Percentiles rank a stretch among this genome's conserved stretches.
These are phyloP conservation scores for Eucalyptus rudis DNA, from an alignment of 345 rosid genomes.

Conservation along the genomic window DNA sequence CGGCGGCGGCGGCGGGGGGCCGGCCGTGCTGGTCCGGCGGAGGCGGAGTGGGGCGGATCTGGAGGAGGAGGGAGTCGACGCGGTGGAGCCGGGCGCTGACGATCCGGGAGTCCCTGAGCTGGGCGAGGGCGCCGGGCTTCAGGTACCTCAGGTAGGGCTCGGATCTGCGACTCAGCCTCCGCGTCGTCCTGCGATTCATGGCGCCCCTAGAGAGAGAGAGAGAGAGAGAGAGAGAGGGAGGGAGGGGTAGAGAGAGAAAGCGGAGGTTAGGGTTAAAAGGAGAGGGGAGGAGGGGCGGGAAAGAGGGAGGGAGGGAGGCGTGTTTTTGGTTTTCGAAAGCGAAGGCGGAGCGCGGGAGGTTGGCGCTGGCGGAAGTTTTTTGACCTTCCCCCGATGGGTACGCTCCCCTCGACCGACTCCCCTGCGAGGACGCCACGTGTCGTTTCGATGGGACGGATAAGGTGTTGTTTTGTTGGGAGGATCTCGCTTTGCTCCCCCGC, in stretches of 20 bases:
- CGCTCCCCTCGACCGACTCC: background rate
- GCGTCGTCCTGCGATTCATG: background rate
- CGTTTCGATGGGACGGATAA: background rate
- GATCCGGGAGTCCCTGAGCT: constrained; percentile 34
- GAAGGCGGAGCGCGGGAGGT: background rate
- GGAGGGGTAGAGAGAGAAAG: background rate
- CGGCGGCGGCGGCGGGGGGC: background rate
- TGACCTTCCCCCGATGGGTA: background rate
- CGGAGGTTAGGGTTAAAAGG: background rate
- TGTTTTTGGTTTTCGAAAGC: background rate
- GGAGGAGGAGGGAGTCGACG: background rate
- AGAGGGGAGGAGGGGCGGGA: background rate
- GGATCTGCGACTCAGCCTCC: background rate
- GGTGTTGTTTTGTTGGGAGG: background rate
- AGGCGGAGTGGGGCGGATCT: background rate
- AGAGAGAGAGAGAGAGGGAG: background rate
- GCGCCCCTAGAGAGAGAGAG: background rate
- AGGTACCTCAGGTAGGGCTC: constrained; percentile 26
- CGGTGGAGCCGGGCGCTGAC: constrained; percentile 32
- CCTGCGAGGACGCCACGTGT: background rate
- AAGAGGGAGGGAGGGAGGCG: background rate
- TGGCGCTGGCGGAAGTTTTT: background rate
- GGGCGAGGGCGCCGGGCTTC: constrained; percentile 45
- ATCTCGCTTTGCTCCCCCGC: background rate
- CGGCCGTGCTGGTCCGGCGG: background rate